Evolutionary conservation across 306 rosid genomes (phyloP), one percentile per base, ranked within the genome.

Genomic region (Phaseolus lunatus): DNA sequence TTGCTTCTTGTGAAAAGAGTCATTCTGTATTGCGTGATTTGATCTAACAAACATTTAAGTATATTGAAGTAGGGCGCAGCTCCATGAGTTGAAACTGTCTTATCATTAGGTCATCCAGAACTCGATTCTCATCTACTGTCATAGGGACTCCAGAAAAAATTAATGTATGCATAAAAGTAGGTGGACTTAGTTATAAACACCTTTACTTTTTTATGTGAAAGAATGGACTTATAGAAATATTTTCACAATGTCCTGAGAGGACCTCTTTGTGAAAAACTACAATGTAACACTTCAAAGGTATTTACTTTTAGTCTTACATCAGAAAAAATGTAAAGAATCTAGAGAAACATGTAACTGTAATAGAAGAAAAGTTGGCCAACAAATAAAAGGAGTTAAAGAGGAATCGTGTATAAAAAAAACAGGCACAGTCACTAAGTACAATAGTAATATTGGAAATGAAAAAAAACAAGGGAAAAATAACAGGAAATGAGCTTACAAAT

Each of bases 41-140:
- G 79, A 14, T 44, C 45, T 12, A 75, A 27, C 48, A 19, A 47
- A 61, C 66, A 50, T 66, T 57, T 9, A 12, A 29, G 61, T 26
- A 18, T 43, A 23, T 23, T 79, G 54, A 71, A 22, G 26, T 62
- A 26, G 31, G 14, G 15, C 64, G n/a, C 41, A 13, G 61, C 22
- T 47, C 5, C 45, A 50, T 48, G 44, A n/a, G 14, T 61, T 79
- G 44, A 63, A 78, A 47, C 59, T 73, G 19, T 70, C 70, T 9
- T 61, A 29, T 56, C 69, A 78, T 54, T 47, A 13, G 5, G 23
- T 43, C 41, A 45, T 22, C 63, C 19, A 9, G 20, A 5, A 59
- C 29, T 35, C 62, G 37, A 61, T 70, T 59, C 48, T 35, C 50
- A 22, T 12, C 29, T 18, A 67, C 24, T 19, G 64, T 67, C 47